Base-by-base conservation (phyloP, 495 filamentous ascomycete genomes). In the Penicillium bialowiezense region DNA sequence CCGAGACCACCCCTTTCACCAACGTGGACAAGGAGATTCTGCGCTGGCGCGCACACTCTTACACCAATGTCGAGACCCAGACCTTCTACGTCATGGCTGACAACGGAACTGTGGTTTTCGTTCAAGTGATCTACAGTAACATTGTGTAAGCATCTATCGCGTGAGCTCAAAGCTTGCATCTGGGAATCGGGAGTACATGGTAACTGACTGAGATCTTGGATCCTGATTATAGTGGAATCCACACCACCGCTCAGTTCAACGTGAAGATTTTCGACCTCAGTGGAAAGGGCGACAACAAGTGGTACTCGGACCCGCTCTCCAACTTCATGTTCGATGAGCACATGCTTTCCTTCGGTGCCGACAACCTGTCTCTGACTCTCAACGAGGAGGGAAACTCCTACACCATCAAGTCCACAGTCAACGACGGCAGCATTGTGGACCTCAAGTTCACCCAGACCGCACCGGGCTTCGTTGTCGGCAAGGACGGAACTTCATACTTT, bases 101-200 rank as follows among this genome's bases (percentile, higher is more conserved):
- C 50, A 77, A 69, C 48, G 95, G 93, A 14, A 76, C 83, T 51
- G 62, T 92, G 53, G 90, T 78, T 5, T 78, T 96, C 68, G 82
- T 79, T 42, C 95, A 97, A 77, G 78, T 97, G 67, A 96, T 97
- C 64, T 97, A 97, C 80, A 96, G 87, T 72, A 98, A 96, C 70
- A 89, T 98, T 69, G 86, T 81, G 93, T 97, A 81, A 77, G 91
- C 10, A 32, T 14, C 34, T 14, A 2, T 4, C 3, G 12, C 13
- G 10, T 17, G 9, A 31, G 7, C 24, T 23, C 14, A 12, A 35
- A 20, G 20, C 29, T 15, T 65, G 19, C 42, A 35, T 19, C 28
- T 21, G 43, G 12, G 20, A 23, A 32, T 9, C 2, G 20, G n/a
- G 1, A n/a, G 2, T 21, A 3, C 17, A 5, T 19, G 32, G 14